These are phyloP conservation scores for Rhizopogon rudus DNA, from an alignment of 768 basidiomycete genomes.

Conservation along the genomic window DNA sequence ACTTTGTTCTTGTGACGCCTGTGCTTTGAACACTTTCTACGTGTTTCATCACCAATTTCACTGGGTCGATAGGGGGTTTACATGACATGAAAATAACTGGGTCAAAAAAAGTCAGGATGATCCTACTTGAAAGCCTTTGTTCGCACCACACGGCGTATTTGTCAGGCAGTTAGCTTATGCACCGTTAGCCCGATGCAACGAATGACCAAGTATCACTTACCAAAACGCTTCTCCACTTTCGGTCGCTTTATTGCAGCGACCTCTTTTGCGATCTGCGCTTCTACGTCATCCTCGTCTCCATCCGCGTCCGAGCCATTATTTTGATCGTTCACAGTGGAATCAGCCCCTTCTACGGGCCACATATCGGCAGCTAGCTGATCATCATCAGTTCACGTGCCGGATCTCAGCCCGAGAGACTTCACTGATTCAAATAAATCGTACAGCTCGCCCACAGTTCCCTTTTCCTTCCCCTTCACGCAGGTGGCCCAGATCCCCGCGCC, in stretches of 20 bases:
- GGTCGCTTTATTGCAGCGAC: constrained; percentile 67
- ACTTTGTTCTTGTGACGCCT: constrained; percentile 66
- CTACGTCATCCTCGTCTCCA: constrained; percentile 47
- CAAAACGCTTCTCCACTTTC: constrained; percentile 57
- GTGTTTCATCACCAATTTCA: constrained; percentile 60
- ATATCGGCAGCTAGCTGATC: constrained; percentile 63
- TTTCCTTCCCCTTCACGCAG: constrained; percentile 84
- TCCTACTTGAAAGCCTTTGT: neutral
- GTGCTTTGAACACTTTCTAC: constrained; percentile 57
- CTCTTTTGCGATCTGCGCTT: constrained; percentile 69
- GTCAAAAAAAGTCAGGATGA: constrained; percentile 1
- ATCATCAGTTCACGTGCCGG: constrained; percentile 7
- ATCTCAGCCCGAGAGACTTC: constrained; percentile 18
- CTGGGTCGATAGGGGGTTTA: constrained; percentile 72
- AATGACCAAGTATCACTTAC: constrained; percentile 32
- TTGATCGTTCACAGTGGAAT: constrained; percentile 15
- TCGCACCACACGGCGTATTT: constrained; percentile 70
- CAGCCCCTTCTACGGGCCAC: constrained; percentile 48
- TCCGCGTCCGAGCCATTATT: constrained; percentile 29
- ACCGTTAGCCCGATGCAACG: neutral
- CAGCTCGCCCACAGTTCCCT: constrained; percentile 68
- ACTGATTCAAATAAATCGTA: constrained; percentile 79
- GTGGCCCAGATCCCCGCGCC: constrained; percentile 87
- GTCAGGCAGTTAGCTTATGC: constrained; percentile 67
- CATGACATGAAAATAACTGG: constrained; percentile 79